Percentiles rank a stretch among this genome's conserved stretches.
Evolutionary conservation across 192 early-diverging fungal species (phyloP).

Genomic region (Linnemannia schmuckeri): DNA sequence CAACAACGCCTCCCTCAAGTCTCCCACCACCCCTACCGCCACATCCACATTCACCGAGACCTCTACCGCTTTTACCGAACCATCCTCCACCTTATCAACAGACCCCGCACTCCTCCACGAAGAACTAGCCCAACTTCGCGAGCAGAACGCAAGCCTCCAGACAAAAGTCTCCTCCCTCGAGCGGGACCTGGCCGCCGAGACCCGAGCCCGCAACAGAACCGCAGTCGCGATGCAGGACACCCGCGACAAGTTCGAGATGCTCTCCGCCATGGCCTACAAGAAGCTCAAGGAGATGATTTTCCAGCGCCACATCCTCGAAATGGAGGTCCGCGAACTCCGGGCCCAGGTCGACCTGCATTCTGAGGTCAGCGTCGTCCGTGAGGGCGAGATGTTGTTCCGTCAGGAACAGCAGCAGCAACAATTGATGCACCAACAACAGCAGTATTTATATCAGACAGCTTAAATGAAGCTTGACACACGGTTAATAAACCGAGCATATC

Average conservation of each 20-base stretch:
- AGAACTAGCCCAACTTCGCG: conserved; percentile 20
- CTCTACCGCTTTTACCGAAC: neutral
- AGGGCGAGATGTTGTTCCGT: conserved; percentile 35
- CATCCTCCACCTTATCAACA: neutral
- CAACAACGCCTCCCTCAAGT: neutral
- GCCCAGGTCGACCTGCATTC: conserved; percentile 33
- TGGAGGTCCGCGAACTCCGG: conserved; percentile 43
- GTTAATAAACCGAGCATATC: neutral
- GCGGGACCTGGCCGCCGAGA: conserved; percentile 43
- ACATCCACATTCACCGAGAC: neutral
- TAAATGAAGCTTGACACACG: neutral
- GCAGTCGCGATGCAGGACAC: conserved; percentile 62
- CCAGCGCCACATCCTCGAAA: conserved; percentile 46
- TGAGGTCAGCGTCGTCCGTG: conserved; percentile 12
- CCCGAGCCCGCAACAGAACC: conserved; percentile 36
- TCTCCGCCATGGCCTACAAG: conserved; percentile 62
- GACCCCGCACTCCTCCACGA: neutral
- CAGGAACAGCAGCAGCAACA: conserved; percentile 30
- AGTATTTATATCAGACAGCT: neutral
- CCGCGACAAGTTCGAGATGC: conserved; percentile 61
- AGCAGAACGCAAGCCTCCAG: conserved; percentile 33
- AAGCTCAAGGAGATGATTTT: conserved; percentile 64
- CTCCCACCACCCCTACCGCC: neutral
- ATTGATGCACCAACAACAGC: conserved; percentile 15
- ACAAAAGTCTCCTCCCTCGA: conserved; percentile 20